Base-by-base conservation (phyloP, 208 protist species). In the Endotrypanum monterogeii region DNA sequence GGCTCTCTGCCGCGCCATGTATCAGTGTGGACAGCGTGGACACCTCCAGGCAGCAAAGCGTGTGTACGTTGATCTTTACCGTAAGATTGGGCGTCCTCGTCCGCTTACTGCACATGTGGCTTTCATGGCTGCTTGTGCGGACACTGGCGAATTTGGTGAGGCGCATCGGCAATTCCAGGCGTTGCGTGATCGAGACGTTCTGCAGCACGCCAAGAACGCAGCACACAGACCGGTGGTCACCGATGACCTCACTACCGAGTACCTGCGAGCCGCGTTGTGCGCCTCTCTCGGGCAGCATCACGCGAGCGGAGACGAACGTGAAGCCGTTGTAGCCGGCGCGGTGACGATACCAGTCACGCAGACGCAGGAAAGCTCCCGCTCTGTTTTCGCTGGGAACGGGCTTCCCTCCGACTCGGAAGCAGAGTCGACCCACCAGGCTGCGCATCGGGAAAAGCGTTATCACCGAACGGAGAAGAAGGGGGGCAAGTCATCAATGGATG, bases 121-220 rank as follows among this genome's bases (percentile, higher is more conserved):
- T 23, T 93, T 86, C 67, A 89, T 93, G 83, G 66, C 74, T n/a
- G 88, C 88, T 28, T 93, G 88, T 57, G 85, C 83, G 1, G 77
- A 81, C 48, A 72, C 73, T 62, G 83, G 80, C 20, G 73, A 89
- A 56, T 93, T 90, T 37, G 51, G 51, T 20, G 85, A 85, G 71
- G 88, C 88, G 20, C 76, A 80, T 44, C 44, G 66, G 37, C 86
- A 90, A 51, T 85, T 90, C 58, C 7, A 79, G 2, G 55, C 32
- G 37, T 80, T 90, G 12, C 67, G 71, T 44, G 67, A 73, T 25
- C 77, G 83, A 52, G 88, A 93, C 78, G 51, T 65, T 14, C 61
- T 41, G 8, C 63, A 77, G 3, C 44, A 80, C 16, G 63, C 61
- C 41, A 82, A 83, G 48, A 79, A 85, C 46, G 11, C 35, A 3